These are phyloP conservation scores for Uronychia setigera DNA, from an alignment of 73 alveolate genomes.

Conservation along the genomic window DNA sequence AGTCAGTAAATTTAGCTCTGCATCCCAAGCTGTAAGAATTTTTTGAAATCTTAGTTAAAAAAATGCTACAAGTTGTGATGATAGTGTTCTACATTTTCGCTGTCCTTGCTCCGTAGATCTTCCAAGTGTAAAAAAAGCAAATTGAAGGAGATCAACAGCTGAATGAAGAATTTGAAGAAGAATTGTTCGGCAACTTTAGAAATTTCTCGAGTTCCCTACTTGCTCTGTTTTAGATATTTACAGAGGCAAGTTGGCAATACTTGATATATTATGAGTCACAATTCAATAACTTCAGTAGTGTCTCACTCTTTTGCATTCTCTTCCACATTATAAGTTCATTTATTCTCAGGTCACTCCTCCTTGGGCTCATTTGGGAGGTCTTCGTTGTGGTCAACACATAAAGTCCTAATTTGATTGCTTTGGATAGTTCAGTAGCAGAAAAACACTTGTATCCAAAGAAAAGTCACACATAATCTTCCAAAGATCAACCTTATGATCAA, in stretches of 20 bases:
- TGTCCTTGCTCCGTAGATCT: neutral
- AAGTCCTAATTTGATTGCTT: too few relatives aligned
- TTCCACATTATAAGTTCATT: neutral
- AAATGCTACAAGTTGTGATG: neutral
- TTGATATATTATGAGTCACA: neutral
- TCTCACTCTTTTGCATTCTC: neutral
- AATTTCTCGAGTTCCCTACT: neutral
- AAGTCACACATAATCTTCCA: too few relatives aligned
- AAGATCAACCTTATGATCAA: too few relatives aligned
- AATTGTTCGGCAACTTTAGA: neutral
- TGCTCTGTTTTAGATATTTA: neutral
- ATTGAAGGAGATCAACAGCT: too few relatives aligned
- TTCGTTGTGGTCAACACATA: neutral
- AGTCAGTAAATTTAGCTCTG: neutral
- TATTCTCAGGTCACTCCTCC: neutral
- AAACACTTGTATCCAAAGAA: too few relatives aligned
- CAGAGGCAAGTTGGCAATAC: slow-evolving; percentile 5
- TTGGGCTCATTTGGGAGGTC: slow-evolving; percentile 3
- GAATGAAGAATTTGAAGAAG: neutral
- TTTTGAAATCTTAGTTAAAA: neutral
- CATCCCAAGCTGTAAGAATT: neutral
- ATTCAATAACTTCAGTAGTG: neutral
- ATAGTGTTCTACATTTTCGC: slow-evolving; percentile 2
- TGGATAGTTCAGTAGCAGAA: too few relatives aligned
- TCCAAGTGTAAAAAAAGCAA: neutral